Evolutionary conservation across 805 yeast genomes (phyloP).

Genomic region (Candida insectalens): DNA sequence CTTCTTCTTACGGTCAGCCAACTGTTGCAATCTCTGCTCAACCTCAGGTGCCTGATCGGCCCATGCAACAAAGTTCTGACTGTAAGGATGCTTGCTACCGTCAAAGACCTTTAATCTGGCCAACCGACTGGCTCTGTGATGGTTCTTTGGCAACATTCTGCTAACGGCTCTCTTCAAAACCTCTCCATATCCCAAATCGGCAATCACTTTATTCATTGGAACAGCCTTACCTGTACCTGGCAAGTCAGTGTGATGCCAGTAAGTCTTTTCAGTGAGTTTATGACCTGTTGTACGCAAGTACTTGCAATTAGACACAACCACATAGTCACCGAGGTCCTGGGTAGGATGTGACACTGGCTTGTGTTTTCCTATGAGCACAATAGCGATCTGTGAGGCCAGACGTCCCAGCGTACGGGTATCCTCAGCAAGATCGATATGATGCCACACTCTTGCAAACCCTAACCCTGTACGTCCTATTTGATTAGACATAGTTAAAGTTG

Average conservation of each 20-base stretch:
- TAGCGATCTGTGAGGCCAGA: conserved; percentile 81
- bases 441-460: conserved; percentile 80
- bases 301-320: conserved; percentile 89
- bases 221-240: conserved; percentile 84
- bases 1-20: conserved; percentile 21
- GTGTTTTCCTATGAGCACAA: conserved; percentile 90
- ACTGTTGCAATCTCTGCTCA: conserved; percentile 29
- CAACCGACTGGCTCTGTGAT: conserved; percentile 65
- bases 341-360: conserved; percentile 79
- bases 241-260: conserved; percentile 81
- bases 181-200: conserved; percentile 83
- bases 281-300: conserved; percentile 77
- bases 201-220: conserved; percentile 69
- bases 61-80: conserved; percentile 72
- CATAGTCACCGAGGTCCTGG: conserved; percentile 91
- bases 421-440: conserved; percentile 81
- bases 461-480: conserved; percentile 33
- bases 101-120: conserved; percentile 82
- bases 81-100: conserved; percentile 82
- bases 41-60: conserved; percentile 65
- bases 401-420: conserved; percentile 88
- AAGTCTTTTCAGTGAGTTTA: conserved; percentile 69
- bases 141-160: conserved; percentile 94
- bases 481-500: conserved; percentile 29
- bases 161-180: conserved; percentile 79